A percentile compares a stretch with the other conserved stretches of the same genome.
phyloP scores from a whole-genome alignment of 2,329 filamentous ascomycete genomes.

The Phoma herbarum region DNA sequence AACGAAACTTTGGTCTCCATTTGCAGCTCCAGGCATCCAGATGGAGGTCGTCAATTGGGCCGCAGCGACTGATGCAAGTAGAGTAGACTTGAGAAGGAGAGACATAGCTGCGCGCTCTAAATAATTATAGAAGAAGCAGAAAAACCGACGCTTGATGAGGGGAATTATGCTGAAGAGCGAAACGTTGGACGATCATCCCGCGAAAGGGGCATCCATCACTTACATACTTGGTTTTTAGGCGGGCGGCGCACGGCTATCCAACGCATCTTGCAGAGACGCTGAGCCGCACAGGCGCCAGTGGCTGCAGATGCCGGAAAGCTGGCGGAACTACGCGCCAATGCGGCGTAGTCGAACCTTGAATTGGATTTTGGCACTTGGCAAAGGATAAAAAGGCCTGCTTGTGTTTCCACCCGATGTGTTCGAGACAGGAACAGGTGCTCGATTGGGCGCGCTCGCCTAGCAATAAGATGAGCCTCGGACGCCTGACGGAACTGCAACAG shows the following conservation, averaged over 20 bases:
- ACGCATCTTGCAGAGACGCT: slow-evolving; percentile 25
- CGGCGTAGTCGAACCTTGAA: slow-evolving; percentile 6
- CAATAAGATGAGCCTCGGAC: not conserved
- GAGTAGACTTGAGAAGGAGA: slow-evolving; percentile 30
- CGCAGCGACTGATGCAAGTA: slow-evolving; percentile 34
- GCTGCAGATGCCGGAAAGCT: slow-evolving; percentile 8
- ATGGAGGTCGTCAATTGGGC: slow-evolving; percentile 42
- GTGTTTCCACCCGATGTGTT: not conserved
- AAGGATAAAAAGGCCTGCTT: not conserved
- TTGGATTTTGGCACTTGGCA: not conserved
- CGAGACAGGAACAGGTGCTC: not conserved
- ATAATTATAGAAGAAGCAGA: not conserved
- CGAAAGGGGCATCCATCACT: not conserved
- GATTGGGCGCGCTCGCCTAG: not conserved
- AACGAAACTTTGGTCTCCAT: slow-evolving; percentile 24
- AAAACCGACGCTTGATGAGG: not conserved
- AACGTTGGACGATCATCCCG: not conserved
- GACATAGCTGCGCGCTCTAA: slow-evolving; percentile 27
- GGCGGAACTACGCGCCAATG: slow-evolving; percentile 1
- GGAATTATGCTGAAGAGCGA: not conserved
- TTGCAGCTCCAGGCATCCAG: slow-evolving; percentile 34
- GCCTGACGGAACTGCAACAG: not conserved
- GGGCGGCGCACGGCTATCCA: slow-evolving; percentile 19
- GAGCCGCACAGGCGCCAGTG: slow-evolving; percentile 24
- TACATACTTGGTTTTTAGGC: slow-evolving; percentile 9